Evolutionary conservation across 371 early-diverging fungal species (phyloP).

Genomic region (Nematocida ausubeli): DNA sequence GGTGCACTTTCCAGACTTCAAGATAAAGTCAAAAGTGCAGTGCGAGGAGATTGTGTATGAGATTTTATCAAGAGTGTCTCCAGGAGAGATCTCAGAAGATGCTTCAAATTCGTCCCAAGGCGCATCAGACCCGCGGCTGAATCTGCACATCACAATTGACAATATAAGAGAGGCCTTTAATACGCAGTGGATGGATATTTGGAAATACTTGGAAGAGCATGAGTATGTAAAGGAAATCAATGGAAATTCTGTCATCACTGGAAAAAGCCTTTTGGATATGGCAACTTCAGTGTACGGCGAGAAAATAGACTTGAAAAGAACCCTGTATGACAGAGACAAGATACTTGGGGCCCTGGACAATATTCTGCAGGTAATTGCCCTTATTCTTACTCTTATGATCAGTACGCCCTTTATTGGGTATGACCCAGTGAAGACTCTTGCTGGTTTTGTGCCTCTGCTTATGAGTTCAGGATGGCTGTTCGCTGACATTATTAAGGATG

Average conservation of each 20-base stretch:
- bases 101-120: constrained; percentile 45
- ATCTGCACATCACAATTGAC: constrained; percentile 51
- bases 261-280: constrained; percentile 43
- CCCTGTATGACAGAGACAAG: constrained; percentile 66
- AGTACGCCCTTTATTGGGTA: constrained; percentile 62
- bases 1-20: constrained; percentile 60
- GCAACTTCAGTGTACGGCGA: constrained; percentile 52
- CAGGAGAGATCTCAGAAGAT: constrained; percentile 4
- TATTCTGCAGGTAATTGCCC: constrained; percentile 55
- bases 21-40: constrained; percentile 48
- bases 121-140: constrained; percentile 53
- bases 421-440: constrained; percentile 62
- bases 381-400: constrained; percentile 54
- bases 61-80: constrained; percentile 47
- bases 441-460: constrained; percentile 63
- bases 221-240: constrained; percentile 4
- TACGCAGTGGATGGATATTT: constrained; percentile 47
- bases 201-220: constrained; percentile 21
- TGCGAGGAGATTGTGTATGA: constrained; percentile 55
- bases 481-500: constrained; percentile 66
- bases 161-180: constrained; percentile 30
- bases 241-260: constrained; percentile 23
- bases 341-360: constrained; percentile 64
- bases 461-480: constrained; percentile 68
- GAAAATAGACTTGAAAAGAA: constrained; percentile 60